Conservation (phyloP, 163 green algal genomes). For the Prototheca cutis region DNA sequence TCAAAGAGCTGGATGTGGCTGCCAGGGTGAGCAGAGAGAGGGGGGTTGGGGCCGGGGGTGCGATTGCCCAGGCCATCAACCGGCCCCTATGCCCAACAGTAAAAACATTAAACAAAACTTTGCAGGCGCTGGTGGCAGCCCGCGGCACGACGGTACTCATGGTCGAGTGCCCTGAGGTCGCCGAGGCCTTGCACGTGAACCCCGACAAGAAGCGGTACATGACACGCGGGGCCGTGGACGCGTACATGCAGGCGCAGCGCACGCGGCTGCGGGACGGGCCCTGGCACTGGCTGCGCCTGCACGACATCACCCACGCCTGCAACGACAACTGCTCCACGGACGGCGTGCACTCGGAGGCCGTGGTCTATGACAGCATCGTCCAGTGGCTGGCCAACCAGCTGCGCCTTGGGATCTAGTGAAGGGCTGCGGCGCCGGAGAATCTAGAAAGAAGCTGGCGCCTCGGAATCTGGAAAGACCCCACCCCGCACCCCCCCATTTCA, state of each 20-base stretch:
- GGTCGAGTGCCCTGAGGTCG: background rate
- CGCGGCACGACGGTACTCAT: no score
- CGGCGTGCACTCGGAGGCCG: constrained; percentile 1
- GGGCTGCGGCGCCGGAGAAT: no score
- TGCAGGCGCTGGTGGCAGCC: no score
- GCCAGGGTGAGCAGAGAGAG: no score
- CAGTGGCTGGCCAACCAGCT: background rate
- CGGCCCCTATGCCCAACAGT: no score
- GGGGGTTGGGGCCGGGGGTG: no score
- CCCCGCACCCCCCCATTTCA: no score
- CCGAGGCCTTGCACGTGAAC: background rate
- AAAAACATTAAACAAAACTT: no score
- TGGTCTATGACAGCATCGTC: background rate
- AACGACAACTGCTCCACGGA: background rate
- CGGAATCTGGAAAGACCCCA: no score
- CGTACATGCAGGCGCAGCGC: background rate
- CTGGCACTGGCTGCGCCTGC: background rate
- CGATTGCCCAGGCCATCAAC: no score
- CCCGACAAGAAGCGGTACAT: background rate
- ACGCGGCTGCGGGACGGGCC: background rate
- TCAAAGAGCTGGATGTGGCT: background rate
- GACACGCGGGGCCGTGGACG: background rate
- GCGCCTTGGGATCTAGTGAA: no score
- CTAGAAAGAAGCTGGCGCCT: no score
- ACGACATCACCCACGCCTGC: background rate